These are phyloP conservation scores for Brettanomyces bruxellensis DNA, from an alignment of 805 yeast genomes.

Conservation along the genomic window DNA sequence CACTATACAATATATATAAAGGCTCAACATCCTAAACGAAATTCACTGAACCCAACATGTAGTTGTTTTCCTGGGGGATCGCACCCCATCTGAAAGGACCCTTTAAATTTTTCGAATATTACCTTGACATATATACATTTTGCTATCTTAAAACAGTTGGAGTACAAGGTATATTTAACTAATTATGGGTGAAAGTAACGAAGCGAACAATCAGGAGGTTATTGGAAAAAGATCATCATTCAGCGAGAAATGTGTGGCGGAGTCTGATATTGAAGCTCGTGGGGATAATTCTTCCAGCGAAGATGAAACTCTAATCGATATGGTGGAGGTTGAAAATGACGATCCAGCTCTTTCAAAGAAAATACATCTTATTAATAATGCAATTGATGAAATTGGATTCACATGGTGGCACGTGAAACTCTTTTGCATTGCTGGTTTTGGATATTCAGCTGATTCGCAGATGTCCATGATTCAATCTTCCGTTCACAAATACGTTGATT, in stretches of 20 bases:
- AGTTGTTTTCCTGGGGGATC: too few relatives aligned
- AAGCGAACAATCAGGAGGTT: background rate
- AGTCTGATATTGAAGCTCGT: background rate
- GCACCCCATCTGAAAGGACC: too few relatives aligned
- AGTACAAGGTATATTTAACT: too few relatives aligned
- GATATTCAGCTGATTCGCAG: constrained; percentile 48
- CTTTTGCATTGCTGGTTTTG: constrained; percentile 46
- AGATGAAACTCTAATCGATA: constrained; percentile 6
- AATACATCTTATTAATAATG: constrained; percentile 39
- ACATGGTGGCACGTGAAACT: constrained; percentile 45
- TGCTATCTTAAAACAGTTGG: too few relatives aligned
- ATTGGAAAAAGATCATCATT: background rate
- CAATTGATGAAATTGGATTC: constrained; percentile 54
- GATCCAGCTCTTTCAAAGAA: constrained; percentile 32
- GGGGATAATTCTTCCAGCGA: background rate
- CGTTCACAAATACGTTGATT: constrained; percentile 36
- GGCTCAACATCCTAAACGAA: too few relatives aligned
- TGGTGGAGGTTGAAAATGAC: constrained; percentile 14
- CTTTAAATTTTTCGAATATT: too few relatives aligned
- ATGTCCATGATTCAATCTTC: constrained; percentile 38
- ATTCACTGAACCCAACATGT: too few relatives aligned
- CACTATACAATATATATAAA: too few relatives aligned
- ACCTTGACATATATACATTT: too few relatives aligned
- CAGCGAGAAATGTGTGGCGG: background rate
- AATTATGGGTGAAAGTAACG: too few relatives aligned